Evolutionary conservation across 2,329 filamentous ascomycete species (phyloP).

Genomic region (Pseudovirgaria hyperparasitica): DNA sequence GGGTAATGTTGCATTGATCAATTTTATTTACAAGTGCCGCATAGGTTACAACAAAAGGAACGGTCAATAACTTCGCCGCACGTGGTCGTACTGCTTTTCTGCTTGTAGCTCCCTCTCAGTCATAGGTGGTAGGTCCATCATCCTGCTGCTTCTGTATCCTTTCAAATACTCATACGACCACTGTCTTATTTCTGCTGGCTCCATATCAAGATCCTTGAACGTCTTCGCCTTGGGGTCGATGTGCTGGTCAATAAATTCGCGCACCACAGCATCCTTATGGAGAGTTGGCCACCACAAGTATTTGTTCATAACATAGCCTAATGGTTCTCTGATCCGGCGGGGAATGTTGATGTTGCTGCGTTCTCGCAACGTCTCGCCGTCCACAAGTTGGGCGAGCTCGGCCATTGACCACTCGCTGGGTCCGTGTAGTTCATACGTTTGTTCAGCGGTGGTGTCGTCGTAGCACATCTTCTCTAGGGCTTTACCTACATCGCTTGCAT

Average conservation of each 20-base stretch:
- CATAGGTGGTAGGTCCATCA: constrained; percentile 86
- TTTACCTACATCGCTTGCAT: constrained; percentile 80
- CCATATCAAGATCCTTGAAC: constrained; percentile 84
- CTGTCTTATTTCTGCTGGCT: constrained; percentile 72
- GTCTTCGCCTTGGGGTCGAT: constrained; percentile 91
- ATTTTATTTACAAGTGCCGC: too few relatives aligned
- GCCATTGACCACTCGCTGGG: constrained; percentile 83
- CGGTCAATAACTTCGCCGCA: too few relatives aligned
- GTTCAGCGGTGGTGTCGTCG: constrained; percentile 77
- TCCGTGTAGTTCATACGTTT: constrained; percentile 91
- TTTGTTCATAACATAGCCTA: constrained; percentile 64
- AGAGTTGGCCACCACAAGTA: constrained; percentile 78
- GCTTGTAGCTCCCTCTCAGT: constrained; percentile 91
- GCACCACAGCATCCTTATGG: constrained; percentile 75
- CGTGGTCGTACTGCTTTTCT: constrained; percentile 94
- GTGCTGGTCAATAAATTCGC: constrained; percentile 83
- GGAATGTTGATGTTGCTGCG: constrained; percentile 86
- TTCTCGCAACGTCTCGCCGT: constrained; percentile 83
- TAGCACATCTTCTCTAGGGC: constrained; percentile 83
- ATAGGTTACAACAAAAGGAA: too few relatives aligned
- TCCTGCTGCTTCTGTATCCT: constrained; percentile 77
- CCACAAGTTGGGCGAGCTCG: constrained; percentile 77
- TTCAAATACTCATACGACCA: constrained; percentile 93
- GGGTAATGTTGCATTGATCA: too few relatives aligned
- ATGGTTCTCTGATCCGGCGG: constrained; percentile 63